Base-by-base conservation (phyloP, 306 rosid genomes). In the Rosa multiflora region DNA sequence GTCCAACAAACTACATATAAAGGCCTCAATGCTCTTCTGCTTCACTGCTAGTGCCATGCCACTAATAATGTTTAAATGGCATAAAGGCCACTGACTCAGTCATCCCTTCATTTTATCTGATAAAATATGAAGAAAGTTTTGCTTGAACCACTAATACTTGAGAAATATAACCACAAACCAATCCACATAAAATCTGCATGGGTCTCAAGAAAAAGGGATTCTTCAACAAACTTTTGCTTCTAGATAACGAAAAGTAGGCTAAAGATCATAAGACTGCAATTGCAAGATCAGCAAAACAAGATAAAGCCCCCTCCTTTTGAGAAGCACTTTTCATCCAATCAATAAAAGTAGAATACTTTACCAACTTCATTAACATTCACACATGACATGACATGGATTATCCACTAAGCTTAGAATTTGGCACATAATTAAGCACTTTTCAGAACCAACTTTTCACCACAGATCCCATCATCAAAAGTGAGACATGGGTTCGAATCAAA, bases 401-500 rank as follows among this genome's bases (percentile, higher is more conserved):
- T 55, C n/a, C 35, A 51, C 13, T 9, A 55, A 44, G 62, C 69
- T 47, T 70, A 63, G 75, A 39, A 42, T 43, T 64, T 77, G 76
- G 66, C 79, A 67, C 43, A 52, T 70, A 82, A 77, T 77, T 71
- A 74, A 80, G 43, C 78, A 82, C 78, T 74, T 70, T 81, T 77
- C 78, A 78, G 55, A 85, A 48, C 52, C 88, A 83, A 81, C 18
- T 82, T 88, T 79, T 74, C 15, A 53, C 2, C 67, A 80, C 64
- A 76, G 81, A 84, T 86, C 52, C 80, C 78, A 83, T 81, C 73
- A 90, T 83, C 61, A 67, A 61, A 5, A 2, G 37, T 32, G 37
- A 32, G 37, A 32, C 37, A 32, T 32, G 37, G 37, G 37, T 32
- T 10, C 20, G 53, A 68, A 59, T 17, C 8, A 32, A 66, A 43